Evolutionary conservation across 163 green algal species (phyloP).

Genomic region (Volvox carteri): DNA sequence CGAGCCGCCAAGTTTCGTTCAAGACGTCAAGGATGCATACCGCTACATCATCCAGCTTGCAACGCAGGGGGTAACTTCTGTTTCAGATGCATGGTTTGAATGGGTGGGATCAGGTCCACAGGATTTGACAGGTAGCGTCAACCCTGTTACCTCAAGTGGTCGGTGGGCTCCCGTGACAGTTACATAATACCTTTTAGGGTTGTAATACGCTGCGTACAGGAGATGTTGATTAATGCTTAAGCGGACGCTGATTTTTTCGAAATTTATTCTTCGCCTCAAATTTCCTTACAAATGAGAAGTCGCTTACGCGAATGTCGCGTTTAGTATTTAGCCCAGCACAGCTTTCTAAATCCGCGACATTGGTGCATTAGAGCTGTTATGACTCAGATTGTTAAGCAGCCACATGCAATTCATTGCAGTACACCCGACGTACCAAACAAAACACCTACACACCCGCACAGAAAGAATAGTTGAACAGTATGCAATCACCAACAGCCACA

Average conservation of each 20-base stretch:
- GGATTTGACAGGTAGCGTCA: too few species aligned
- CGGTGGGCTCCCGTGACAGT: too few species aligned
- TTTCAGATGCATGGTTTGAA: constrained; percentile 13
- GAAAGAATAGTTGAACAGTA: constrained; percentile 27
- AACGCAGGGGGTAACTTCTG: too few species aligned
- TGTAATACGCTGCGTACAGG: too few species aligned
- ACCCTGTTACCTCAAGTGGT: too few species aligned
- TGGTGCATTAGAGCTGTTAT: background rate
- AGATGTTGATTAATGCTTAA: too few species aligned
- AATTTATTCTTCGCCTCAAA: too few species aligned
- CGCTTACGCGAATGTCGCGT: background rate
- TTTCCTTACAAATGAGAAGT: background rate
- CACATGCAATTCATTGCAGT: background rate
- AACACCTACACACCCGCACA: background rate
- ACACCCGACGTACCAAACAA: background rate
- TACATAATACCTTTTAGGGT: too few species aligned
- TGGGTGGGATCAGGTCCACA: too few species aligned
- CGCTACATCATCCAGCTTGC: background rate
- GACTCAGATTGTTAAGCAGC: constrained; percentile 26
- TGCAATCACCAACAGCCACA: background rate
- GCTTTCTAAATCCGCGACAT: constrained; percentile 8
- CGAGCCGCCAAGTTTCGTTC: constrained; percentile 45
- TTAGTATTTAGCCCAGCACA: background rate
- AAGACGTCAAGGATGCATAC: constrained; percentile 7
- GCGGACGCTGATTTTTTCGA: too few species aligned